Evolutionary conservation across 2,329 filamentous ascomycete species (phyloP).

Genomic region (Neonectria sp.): DNA sequence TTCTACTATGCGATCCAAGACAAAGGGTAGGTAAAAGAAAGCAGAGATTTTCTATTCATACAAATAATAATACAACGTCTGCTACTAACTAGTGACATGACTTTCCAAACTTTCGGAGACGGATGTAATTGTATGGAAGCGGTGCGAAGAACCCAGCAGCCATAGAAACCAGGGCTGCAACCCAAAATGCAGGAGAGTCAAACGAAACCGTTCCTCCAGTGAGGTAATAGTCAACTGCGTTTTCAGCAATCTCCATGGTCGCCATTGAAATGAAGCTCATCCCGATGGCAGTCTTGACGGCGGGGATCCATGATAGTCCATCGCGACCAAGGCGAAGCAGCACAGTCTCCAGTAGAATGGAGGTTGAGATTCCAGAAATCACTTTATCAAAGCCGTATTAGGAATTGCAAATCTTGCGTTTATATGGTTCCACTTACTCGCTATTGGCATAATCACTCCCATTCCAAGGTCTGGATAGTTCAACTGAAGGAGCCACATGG

Average conservation of each 20-base stretch:
- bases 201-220: slow-evolving; percentile 66
- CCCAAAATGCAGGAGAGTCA: slow-evolving; percentile 65
- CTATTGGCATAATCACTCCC: slow-evolving; percentile 65
- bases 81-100: slow-evolving; percentile 57
- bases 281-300: slow-evolving; percentile 67
- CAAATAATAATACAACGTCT: not conserved
- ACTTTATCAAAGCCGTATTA: slow-evolving; percentile 52
- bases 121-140: slow-evolving; percentile 67
- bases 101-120: slow-evolving; percentile 64
- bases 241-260: slow-evolving; percentile 70
- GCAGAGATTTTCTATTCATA: not conserved
- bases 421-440: slow-evolving; percentile 55
- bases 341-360: slow-evolving; percentile 66
- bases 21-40: not conserved
- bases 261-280: slow-evolving; percentile 74
- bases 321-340: slow-evolving; percentile 66
- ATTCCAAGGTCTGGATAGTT: slow-evolving; percentile 63
- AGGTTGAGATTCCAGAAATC: slow-evolving; percentile 66
- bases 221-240: slow-evolving; percentile 68
- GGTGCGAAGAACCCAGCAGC: slow-evolving; percentile 63
- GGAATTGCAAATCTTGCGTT: not conserved
- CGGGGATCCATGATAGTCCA: slow-evolving; percentile 60
- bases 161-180: slow-evolving; percentile 62
- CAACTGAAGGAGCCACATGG: slow-evolving; percentile 69
- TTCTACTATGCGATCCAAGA: not conserved